These are phyloP conservation scores for Thamnidium elegans DNA, from an alignment of 192 early-diverging fungal genomes.

Conservation along the genomic window DNA sequence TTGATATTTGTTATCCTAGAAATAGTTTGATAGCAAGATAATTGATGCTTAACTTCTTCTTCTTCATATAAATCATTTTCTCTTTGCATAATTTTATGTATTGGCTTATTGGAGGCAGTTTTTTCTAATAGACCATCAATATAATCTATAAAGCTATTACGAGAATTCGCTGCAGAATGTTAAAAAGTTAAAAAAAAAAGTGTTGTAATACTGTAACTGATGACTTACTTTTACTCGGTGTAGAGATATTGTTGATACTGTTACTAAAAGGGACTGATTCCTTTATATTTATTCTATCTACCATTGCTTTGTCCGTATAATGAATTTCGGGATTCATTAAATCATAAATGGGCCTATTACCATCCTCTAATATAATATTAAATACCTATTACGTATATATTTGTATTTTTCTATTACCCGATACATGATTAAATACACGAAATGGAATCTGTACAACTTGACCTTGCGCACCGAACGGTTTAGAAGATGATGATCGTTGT, in stretches of 20 bases:
- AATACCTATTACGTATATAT: no score
- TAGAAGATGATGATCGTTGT: constrained; percentile 37
- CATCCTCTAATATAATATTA: constrained; percentile 31
- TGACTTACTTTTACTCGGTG: no score
- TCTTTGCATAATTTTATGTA: constrained; percentile 42
- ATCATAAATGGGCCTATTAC: constrained; percentile 68
- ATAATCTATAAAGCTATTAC: constrained; percentile 45
- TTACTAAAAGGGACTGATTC: constrained; percentile 6
- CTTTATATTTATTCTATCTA: constrained; percentile 18
- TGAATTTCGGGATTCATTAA: constrained; percentile 71
- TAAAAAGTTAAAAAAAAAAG: no score
- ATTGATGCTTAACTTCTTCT: constrained; percentile 2
- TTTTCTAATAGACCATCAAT: constrained; percentile 40
- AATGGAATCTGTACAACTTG: constrained; percentile 66
- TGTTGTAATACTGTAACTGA: no score
- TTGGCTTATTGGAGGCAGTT: neutral
- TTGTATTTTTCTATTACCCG: neutral
- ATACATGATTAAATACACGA: constrained; percentile 55
- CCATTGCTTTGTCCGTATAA: constrained; percentile 61
- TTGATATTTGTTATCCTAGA: constrained; percentile 29
- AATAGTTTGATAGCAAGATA: constrained; percentile 36
- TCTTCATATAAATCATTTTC: constrained; percentile 51
- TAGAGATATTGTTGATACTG: no score
- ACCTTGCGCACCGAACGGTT: constrained; percentile 18
- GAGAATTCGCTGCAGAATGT: no score